Evolutionary conservation across 352 stramenopile genomes (phyloP).

Genomic region (Phytophthora macrochlamydospora): DNA sequence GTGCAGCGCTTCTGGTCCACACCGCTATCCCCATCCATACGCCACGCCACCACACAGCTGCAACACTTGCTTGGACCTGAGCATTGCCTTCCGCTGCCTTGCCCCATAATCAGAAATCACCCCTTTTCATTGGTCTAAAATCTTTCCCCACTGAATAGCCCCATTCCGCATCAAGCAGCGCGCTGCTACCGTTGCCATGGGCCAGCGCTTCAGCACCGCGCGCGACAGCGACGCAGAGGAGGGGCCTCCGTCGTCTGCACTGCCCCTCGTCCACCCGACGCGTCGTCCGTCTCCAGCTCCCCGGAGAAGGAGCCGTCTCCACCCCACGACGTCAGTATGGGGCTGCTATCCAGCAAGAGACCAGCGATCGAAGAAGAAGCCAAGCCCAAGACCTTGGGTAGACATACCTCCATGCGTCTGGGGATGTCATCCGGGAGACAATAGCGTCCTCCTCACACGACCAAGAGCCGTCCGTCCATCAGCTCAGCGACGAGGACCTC

Average conservation of each 20-base stretch:
- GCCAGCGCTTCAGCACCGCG: conserved; percentile 35
- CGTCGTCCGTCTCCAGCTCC: neutral
- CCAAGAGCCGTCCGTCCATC: conserved; percentile 23
- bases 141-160: neutral
- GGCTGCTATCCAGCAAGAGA: conserved; percentile 7
- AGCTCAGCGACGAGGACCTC: conserved; percentile 18
- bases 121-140: neutral
- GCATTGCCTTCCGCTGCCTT: no score
- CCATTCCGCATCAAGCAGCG: neutral
- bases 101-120: neutral
- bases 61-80: no score
- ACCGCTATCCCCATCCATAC: no score
- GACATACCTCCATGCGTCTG: conserved; percentile 11
- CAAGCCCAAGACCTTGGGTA: neutral
- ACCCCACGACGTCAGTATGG: neutral
- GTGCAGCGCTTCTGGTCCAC: no score
- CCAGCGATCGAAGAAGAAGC: conserved; percentile 17
- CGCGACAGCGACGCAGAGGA: conserved; percentile 30
- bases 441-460: conserved; percentile 12
- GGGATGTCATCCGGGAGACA: conserved; percentile 21
- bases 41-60: no score
- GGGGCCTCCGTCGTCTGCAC: neutral
- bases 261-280: neutral
- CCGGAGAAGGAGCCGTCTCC: neutral
- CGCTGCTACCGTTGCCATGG: conserved; percentile 23